A percentile compares a stretch with the other conserved stretches of the same genome.
Conservation (phyloP, 2,329 filamentous ascomycete genomes). For the Aspergillus japonicus region DNA sequence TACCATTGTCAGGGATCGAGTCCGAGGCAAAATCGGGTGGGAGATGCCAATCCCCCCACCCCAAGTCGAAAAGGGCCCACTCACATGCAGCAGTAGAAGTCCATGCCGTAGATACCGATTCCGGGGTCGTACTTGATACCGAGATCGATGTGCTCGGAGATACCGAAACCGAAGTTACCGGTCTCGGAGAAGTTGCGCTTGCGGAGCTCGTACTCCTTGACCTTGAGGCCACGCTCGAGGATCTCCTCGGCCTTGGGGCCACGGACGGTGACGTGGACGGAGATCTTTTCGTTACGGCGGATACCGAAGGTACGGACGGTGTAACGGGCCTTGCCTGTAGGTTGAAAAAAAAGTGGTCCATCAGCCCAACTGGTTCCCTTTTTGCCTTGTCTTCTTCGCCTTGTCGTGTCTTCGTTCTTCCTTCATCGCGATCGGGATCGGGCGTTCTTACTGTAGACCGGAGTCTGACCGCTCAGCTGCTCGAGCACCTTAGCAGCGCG, state of each 20-base stretch:
- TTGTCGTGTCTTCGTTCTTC: neutral
- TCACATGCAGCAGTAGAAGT: conserved; percentile 99
- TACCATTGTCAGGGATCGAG: conserved; percentile 27
- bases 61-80: conserved; percentile 31
- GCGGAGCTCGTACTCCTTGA: conserved; percentile 99
- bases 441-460: conserved; percentile 85
- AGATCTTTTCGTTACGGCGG: conserved; percentile 99
- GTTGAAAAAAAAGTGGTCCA: conserved; percentile 22
- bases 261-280: conserved; percentile 98
- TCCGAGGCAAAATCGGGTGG: neutral
- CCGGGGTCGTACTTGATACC: conserved; percentile 99
- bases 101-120: conserved; percentile 99
- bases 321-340: conserved; percentile 95
- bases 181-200: conserved; percentile 99
- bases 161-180: conserved; percentile 99
- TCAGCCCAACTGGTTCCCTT: conserved; percentile 16
- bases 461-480: conserved; percentile 98
- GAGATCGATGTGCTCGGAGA: conserved; percentile 99
- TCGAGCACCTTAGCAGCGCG: conserved; percentile 99
- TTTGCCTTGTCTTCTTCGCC: neutral
- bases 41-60: too few relatives aligned
- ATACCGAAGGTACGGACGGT: conserved; percentile 99
- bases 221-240: conserved; percentile 99
- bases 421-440: conserved; percentile 9
- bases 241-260: conserved; percentile 99